Evolutionary conservation across 176 grass and related monocot species (phyloP).

Genomic region (Urochloa ruziziensis): DNA sequence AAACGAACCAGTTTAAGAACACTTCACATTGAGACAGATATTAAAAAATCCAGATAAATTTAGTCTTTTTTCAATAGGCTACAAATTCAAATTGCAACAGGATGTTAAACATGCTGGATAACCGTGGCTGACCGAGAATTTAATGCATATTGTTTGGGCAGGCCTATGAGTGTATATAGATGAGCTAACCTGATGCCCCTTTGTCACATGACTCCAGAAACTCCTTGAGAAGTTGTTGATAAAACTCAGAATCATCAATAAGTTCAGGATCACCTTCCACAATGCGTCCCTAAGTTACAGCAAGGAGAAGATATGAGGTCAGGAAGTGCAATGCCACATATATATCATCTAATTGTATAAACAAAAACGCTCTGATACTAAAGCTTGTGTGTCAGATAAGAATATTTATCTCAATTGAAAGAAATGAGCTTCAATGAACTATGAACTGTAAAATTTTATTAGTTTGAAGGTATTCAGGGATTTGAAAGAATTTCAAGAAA

Average conservation of each 20-base stretch:
- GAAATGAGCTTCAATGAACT: neutral
- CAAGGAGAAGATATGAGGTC: slow-evolving; percentile 6
- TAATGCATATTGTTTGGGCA: neutral
- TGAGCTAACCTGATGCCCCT: slow-evolving; percentile 61
- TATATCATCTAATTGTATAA: neutral
- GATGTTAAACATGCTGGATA: neutral
- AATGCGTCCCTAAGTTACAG: slow-evolving; percentile 35
- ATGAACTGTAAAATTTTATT: neutral
- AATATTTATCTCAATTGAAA: neutral
- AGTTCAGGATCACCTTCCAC: slow-evolving; percentile 76
- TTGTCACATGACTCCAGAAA: slow-evolving; percentile 80
- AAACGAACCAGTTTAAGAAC: neutral
- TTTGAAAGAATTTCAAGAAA: slow-evolving; percentile 13
- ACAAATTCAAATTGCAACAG: neutral
- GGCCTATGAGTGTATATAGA: neutral
- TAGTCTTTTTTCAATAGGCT: neutral
- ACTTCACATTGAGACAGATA: neutral
- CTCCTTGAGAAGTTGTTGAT: slow-evolving; percentile 93
- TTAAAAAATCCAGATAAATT: neutral
- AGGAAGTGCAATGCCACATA: neutral
- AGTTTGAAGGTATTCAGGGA: neutral
- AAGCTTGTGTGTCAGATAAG: neutral
- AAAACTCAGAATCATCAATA: slow-evolving; percentile 88
- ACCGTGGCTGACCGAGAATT: neutral
- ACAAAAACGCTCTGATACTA: neutral